Conservation (phyloP, 202 grass and related monocot genomes). For the Saccharum hybrid region DNA sequence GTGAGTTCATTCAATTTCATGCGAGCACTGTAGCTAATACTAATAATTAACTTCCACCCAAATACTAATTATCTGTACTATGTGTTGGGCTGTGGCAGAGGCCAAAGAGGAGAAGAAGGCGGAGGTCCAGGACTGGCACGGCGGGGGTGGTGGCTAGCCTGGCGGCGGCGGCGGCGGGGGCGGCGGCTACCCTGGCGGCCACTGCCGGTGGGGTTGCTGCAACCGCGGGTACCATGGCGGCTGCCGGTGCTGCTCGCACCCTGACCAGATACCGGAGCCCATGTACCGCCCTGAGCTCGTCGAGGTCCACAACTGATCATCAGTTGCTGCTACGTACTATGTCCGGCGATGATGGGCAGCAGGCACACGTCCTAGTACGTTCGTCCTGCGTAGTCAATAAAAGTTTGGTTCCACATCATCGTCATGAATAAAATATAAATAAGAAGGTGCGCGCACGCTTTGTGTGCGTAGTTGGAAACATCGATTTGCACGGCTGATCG, state of each 20-base stretch:
- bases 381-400: no score
- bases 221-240: slow-evolving; percentile 49
- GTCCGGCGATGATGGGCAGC: neutral
- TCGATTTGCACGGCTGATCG: no score
- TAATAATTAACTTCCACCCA: no score
- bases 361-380: neutral
- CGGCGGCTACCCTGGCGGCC: slow-evolving; percentile 19
- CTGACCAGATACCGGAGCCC: slow-evolving; percentile 51
- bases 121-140: neutral
- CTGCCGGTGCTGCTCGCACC: slow-evolving; percentile 58
- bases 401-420: no score
- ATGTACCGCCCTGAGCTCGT: slow-evolving; percentile 53
- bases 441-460: no score
- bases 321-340: neutral
- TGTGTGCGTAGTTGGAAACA: no score
- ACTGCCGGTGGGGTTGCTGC: slow-evolving; percentile 65
- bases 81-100: neutral
- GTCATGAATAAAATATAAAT: no score
- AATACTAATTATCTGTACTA: neutral
- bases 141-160: neutral
- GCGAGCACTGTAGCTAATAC: no score
- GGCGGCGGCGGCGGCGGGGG: no score
- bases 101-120: slow-evolving; percentile 35
- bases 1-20: slow-evolving; percentile 5
- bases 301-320: slow-evolving; percentile 51